These are phyloP conservation scores for Sequoia sempervirens DNA, from an alignment of 75 land plant genomes.

Conservation along the genomic window DNA sequence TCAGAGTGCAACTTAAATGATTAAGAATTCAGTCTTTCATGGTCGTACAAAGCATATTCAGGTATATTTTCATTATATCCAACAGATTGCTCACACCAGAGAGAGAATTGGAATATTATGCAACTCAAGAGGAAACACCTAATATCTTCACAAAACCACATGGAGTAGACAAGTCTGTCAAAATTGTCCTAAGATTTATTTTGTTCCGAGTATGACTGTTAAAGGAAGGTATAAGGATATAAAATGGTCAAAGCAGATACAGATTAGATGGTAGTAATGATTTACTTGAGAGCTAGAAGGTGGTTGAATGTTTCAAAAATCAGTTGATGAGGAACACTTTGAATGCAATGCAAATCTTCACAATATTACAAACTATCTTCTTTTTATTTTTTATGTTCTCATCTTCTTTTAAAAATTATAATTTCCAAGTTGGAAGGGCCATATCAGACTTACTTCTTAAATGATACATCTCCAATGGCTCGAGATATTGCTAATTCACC, in stretches of 20 bases:
- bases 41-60: slow-evolving; percentile 19
- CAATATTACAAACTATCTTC: neutral
- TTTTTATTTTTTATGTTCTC: neutral
- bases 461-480: slow-evolving; percentile 85
- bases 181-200: neutral
- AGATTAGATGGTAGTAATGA: neutral
- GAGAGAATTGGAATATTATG: neutral
- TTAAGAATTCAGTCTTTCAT: slow-evolving; percentile 11
- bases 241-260: neutral
- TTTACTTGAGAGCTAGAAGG: neutral
- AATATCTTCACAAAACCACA: neutral
- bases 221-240: neutral
- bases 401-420: neutral
- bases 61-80: slow-evolving; percentile 11
- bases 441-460: slow-evolving; percentile 50
- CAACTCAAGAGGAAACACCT: neutral
- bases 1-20: slow-evolving; percentile 10
- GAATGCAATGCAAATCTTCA: neutral
- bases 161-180: neutral
- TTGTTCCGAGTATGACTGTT: neutral
- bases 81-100: neutral
- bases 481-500: slow-evolving; percentile 86
- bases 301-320: neutral
- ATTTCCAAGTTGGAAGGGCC: neutral
- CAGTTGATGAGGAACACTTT: neutral